Percentiles rank a stretch among this genome's conserved stretches.
Conservation (phyloP, 2,329 filamentous ascomycete genomes). For the Orbilia blumenaviensis region DNA sequence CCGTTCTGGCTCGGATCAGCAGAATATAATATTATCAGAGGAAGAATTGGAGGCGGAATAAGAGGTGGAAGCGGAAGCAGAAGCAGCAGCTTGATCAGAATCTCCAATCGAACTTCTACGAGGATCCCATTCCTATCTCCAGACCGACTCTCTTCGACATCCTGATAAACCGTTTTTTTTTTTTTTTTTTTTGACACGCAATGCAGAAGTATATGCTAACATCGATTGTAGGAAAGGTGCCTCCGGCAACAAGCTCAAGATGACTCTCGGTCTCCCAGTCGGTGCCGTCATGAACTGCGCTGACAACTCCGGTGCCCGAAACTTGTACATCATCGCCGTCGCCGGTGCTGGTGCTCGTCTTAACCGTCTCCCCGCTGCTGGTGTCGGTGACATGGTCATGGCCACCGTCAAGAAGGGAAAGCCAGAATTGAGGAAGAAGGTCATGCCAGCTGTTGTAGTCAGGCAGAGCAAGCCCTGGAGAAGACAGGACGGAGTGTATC, state of each 20-base stretch:
- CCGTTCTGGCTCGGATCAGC: not conserved
- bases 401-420: conserved; percentile 99
- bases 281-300: conserved; percentile 99
- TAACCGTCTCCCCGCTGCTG: conserved; percentile 95
- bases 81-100: conserved; percentile 1
- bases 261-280: conserved; percentile 99
- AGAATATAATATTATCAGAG: not conserved
- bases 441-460: conserved; percentile 99
- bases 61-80: not conserved
- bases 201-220: conserved; percentile 24
- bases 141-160: not conserved
- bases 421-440: conserved; percentile 99
- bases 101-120: not conserved
- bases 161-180: not conserved
- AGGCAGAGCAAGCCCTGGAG: conserved; percentile 99
- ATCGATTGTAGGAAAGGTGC: conserved; percentile 68
- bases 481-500: conserved; percentile 96
- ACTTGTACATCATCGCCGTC: conserved; percentile 99
- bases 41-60: not conserved
- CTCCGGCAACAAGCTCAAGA: conserved; percentile 99
- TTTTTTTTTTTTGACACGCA: not conserved
- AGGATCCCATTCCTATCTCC: not conserved
- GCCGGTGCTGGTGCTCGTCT: conserved; percentile 97
- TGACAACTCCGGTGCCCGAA: conserved; percentile 98
- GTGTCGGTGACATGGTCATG: conserved; percentile 99